A percentile compares a stretch with the other conserved stretches of the same genome.
Conservation (phyloP, 345 rosid species). For the Euclidium syriacum region DNA sequence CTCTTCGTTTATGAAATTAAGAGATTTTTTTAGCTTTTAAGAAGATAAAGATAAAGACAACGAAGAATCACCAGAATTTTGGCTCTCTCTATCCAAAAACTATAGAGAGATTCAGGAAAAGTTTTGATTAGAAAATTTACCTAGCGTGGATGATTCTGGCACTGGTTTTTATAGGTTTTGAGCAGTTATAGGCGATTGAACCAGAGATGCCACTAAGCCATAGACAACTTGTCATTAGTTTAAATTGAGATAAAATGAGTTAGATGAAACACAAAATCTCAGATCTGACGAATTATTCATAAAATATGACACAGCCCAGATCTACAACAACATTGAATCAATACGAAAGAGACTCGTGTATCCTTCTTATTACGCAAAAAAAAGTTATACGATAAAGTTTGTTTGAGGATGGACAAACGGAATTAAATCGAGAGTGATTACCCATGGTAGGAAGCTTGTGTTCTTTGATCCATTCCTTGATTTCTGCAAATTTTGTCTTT, state of each 20-base stretch:
- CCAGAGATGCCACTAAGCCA: slow-evolving; percentile 92
- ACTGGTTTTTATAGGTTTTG: slow-evolving; percentile 97
- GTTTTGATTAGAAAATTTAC: too few relatives aligned
- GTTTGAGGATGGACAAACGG: neutral
- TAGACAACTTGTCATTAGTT: slow-evolving; percentile 44
- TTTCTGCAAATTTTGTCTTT: slow-evolving; percentile 51
- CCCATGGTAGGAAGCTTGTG: slow-evolving; percentile 96
- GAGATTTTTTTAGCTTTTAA: too few relatives aligned
- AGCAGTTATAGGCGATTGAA: slow-evolving; percentile 91
- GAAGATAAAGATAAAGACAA: too few relatives aligned
- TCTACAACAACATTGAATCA: neutral
- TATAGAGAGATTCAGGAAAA: neutral
- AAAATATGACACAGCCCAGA: neutral
- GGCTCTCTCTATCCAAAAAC: neutral
- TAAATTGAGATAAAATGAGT: neutral
- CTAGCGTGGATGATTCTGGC: slow-evolving; percentile 95
- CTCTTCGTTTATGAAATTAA: too few relatives aligned
- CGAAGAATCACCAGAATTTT: too few relatives aligned
- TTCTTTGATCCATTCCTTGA: slow-evolving; percentile 70
- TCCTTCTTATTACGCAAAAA: neutral
- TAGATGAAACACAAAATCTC: too few relatives aligned
- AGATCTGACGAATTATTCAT: neutral
- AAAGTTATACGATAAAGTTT: neutral
- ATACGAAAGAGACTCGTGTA: neutral
- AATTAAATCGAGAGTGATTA: slow-evolving; percentile 22